Base-by-base conservation (phyloP, 257 asterid genomes). In the Catharanthus roseus region DNA sequence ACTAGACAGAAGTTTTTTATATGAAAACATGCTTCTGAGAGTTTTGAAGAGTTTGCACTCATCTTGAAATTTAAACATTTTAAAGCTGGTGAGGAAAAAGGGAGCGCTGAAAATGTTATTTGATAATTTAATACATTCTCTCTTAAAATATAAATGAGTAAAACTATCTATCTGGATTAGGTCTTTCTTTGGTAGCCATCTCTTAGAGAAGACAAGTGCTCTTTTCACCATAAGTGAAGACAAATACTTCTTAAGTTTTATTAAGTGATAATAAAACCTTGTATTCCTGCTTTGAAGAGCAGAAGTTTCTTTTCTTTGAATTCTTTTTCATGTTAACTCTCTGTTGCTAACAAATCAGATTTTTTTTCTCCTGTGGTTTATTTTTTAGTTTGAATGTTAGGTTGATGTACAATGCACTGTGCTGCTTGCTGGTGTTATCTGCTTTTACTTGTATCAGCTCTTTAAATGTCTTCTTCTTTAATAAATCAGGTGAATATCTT, bases 401-500 rank as follows among this genome's bases (percentile, higher is more conserved):
- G n/a, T n/a, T n/a, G n/a, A n/a, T n/a, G n/a, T n/a, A n/a, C 7
- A 38, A 10, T 5, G 13, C 65, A 38, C 4, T 2, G n/a, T 21
- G 49, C 47, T 33, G 21, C 21, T 63, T 65, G 24, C 24, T 50
- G 12, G 21, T 60, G 49, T 67, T 60, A 55, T 7, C 61, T 68
- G 21, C 4, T n/a, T 65, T 49, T n/a, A 31, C 10, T 26, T 24
- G 3, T 21, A 33, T 58, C 41, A 61, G 42, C 44, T 61, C 28
- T 31, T 33, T 10, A 7, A 8, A 1, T 57, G 15, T 6, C 2
- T 61, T 31, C 49, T 21, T 36, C 36, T 38, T 57, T 45, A 16
- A 41, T 23, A 69, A 34, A 72, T 68, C 84, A 85, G 93, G 90
- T 85, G 70, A 87, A 87, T 74, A 72, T 87, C 69, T 75, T 85